Evolutionary conservation across 345 rosid genomes (phyloP).

Genomic region (Aethionema arabicum): DNA sequence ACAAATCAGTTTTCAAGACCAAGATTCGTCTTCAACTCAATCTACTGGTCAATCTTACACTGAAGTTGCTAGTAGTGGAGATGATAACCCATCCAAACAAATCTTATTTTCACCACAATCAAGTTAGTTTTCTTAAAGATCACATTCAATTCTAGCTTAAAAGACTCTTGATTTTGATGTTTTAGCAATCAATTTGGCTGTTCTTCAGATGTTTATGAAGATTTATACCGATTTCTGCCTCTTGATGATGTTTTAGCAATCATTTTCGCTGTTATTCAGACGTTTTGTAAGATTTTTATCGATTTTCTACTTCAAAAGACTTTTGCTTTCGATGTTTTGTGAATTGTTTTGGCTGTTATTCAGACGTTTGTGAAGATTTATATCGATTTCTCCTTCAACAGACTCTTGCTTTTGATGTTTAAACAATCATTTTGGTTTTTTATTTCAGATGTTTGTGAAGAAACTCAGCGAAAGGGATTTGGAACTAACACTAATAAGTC

Average conservation of each 20-base stretch:
- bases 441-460: slow-evolving; percentile 23
- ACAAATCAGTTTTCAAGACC: slow-evolving; percentile 59
- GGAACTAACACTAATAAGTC: slow-evolving; percentile 39
- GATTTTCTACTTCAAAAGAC: no score
- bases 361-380: neutral
- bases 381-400: neutral
- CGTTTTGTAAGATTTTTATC: neutral
- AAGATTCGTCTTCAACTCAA: slow-evolving; percentile 66
- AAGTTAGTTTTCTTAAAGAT: slow-evolving; percentile 25
- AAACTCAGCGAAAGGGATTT: slow-evolving; percentile 39
- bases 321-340: no score
- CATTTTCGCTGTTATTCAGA: neutral
- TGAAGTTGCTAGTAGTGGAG: slow-evolving; percentile 54
- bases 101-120: slow-evolving; percentile 32
- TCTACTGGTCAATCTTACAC: slow-evolving; percentile 67
- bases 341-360: neutral
- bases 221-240: no score
- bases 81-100: slow-evolving; percentile 39
- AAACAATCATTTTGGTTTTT: slow-evolving; percentile 8
- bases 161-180: no score
- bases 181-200: no score
- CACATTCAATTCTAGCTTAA: no score
- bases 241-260: no score
- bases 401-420: slow-evolving; percentile 22
- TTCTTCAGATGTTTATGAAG: no score